Base-by-base conservation (phyloP, 768 basidiomycete genomes). In the Dendrothele bispora region DNA sequence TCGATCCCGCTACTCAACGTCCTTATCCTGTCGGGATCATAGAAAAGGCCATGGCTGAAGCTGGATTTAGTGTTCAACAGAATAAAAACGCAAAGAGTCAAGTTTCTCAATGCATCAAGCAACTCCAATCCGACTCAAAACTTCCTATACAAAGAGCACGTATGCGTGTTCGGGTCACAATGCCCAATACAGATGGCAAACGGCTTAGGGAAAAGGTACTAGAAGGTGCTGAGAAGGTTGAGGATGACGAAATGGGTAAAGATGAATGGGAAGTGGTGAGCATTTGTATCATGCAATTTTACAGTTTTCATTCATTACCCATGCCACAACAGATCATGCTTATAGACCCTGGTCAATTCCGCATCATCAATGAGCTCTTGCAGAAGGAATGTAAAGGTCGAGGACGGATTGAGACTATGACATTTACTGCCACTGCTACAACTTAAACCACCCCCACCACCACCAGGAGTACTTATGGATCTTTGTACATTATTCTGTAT, bases 41-140 rank as follows among this genome's bases (percentile, higher is more conserved):
- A 53, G 97, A 99, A 62, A 98, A 97, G 67, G 94, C 94, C 0
- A 95, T 99, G 95, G 70, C 82, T 7, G 95, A 98, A 62, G 87
- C 91, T 7, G 95, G 95, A 1, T 95, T 88, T 67, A 95, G 91
- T 55, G 87, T 95, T 22, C 88, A 90, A 57, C 78, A 78, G 37
- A 84, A 85, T 54, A 98, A 98, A 73, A 87, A 80, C 18, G 95
- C 94, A 4, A 99, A 99, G 71, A 89, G 87, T 42, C 97, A 99
- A 80, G 91, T 93, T 6, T 84, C 92, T 8, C 92, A 93, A 57
- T 89, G 90, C 54, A 86, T 98, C 66, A 90, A 86, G 59, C 71
- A 80, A 15, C 74, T 98, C 18, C 91, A 95, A 59, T 73, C 83
- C 1, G 80, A 86, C 37, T 88, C 88, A 1, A 88, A 82, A n/a